Evolutionary conservation across 768 basidiomycete genomes (phyloP).

Genomic region (Pholiota microspora): DNA sequence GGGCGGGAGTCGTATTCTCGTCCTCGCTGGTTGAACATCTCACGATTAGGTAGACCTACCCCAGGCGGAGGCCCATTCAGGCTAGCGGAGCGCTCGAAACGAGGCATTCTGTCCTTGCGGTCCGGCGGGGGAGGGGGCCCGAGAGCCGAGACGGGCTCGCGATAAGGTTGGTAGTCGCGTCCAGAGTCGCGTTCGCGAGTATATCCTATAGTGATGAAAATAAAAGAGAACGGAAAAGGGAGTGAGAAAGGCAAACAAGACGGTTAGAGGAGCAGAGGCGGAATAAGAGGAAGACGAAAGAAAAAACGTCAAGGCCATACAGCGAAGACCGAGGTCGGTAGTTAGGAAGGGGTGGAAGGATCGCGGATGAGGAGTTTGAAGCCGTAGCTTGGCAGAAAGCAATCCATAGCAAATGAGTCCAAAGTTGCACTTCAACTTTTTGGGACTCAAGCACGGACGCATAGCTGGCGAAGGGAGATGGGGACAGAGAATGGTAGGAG

Average conservation of each 20-base stretch:
- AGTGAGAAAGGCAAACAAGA: slow-evolving; percentile 33
- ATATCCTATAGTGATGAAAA: slow-evolving; percentile 47
- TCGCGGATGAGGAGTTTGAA: slow-evolving; percentile 15
- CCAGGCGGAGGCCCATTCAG: slow-evolving; percentile 2
- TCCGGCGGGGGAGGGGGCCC: slow-evolving; percentile 5
- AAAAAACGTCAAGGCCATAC: slow-evolving; percentile 39
- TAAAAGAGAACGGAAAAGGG: slow-evolving; percentile 31
- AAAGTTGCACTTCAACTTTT: slow-evolving; percentile 20
- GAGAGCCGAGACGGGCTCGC: slow-evolving; percentile 8
- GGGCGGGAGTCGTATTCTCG: slow-evolving; percentile 4
- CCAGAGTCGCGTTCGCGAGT: slow-evolving; percentile 30
- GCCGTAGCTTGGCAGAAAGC: slow-evolving; percentile 20
- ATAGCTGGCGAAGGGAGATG: slow-evolving; percentile 24
- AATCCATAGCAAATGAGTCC: slow-evolving; percentile 22
- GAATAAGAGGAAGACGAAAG: slow-evolving; percentile 33
- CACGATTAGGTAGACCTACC: slow-evolving; percentile 4
- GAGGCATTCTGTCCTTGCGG: slow-evolving; percentile 18
- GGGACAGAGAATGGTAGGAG: slow-evolving; percentile 44
- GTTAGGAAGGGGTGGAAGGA: slow-evolving; percentile 26
- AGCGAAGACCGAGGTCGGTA: slow-evolving; percentile 30
- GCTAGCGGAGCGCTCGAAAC: slow-evolving; percentile 23
- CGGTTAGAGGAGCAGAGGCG: slow-evolving; percentile 32
- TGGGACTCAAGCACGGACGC: slow-evolving; percentile 18
- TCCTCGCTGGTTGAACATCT: slow-evolving; percentile 4
- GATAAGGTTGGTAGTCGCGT: slow-evolving; percentile 22